Base-by-base conservation (phyloP, 768 basidiomycete genomes). In the Naganishia onofrii region DNA sequence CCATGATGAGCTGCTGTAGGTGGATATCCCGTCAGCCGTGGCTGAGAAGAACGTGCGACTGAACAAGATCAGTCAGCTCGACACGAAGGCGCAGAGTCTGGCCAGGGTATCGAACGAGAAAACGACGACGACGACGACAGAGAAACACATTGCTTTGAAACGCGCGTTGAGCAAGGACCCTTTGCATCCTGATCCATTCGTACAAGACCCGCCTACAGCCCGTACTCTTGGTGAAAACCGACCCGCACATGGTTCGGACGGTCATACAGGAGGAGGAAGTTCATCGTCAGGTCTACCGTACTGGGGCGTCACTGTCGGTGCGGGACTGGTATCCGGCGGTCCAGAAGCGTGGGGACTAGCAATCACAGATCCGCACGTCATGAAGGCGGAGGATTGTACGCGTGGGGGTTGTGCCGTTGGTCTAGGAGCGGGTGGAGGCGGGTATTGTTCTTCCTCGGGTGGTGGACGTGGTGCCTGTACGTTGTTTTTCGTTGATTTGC, bases 381-480 rank as follows among this genome's bases (percentile, higher is more conserved):
- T 65, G 42, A 15, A 66, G n/a, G 58, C 36, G 34, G 46, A 28
- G n/a, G 34, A 65, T 19, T 23, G n/a, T 19, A 51, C 44, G n/a
- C 53, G 69, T 9, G 69, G 69, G 13, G 53, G 19, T 8, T 70
- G 69, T 29, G 69, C 69, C 1, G 69, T 60, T n/a, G 69, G 69
- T 3, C 38, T 19, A 52, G 63, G 68, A 31, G 36, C 63, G 2
- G 60, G 60, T 12, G 69, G 69, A 6, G 69, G 69, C 8, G 58
- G 38, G 4, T 70, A 57, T 29, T 52, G 60, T 23, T 51, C 60
- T 7, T 51, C 60, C 1, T 48, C 28, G 32, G 58, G 63, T n/a
- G 69, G 60, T 26, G 48, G 28, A 1, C 48, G 48, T 54, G 63
- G 56, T 52, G 32, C 42, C 48, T 57, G 68, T 69, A 23, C 36